Base-by-base conservation (phyloP, 2,329 filamentous ascomycete genomes). In the Pseudohalonectria lignicola region DNA sequence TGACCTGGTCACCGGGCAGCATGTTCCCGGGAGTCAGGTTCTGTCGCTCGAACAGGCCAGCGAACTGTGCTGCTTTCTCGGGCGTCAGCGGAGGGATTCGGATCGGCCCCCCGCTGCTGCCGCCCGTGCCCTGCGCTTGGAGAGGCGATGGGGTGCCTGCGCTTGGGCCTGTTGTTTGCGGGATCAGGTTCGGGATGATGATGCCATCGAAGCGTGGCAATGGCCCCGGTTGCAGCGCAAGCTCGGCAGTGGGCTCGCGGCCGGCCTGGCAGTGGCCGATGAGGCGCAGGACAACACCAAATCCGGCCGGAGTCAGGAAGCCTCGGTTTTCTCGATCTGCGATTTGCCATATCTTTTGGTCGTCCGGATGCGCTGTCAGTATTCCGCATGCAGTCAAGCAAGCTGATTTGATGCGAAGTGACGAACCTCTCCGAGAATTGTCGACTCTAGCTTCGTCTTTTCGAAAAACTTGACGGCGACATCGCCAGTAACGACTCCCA, bases 401-500 rank as follows among this genome's bases (percentile, higher is more conserved):
- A n/a, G n/a, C n/a, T n/a, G n/a, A n/a, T n/a, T n/a, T n/a, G n/a
- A n/a, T n/a, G n/a, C n/a, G n/a, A n/a, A n/a, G n/a, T n/a, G 12
- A 34, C 76, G 49, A 63, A 90, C 85, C 76, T 94, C 81, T 60
- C 90, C 92, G 42, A 98, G 71, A 35, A 92, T 72, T 44, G 85
- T 79, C 39, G 88, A 86, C 44, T 90, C 79, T 35, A 98, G 71
- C 49, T 84, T 81, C 33, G 92, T 96, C 69, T 92, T 92, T 62
- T 96, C 88, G 56, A 98, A 98, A 69, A 98, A 96, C 58, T 87
- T 86, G 59, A 98, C 88, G 42, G 92, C 92, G 44, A 93, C 75
- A 62, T 98, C 92, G 60, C 92, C 92, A 15, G 92, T 95, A 25
- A 98, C 86, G 46, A 96, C 87, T 40, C 88, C 87, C 41, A 94